Base-by-base conservation (phyloP, 768 basidiomycete species). In the Suillus spraguei region DNA sequence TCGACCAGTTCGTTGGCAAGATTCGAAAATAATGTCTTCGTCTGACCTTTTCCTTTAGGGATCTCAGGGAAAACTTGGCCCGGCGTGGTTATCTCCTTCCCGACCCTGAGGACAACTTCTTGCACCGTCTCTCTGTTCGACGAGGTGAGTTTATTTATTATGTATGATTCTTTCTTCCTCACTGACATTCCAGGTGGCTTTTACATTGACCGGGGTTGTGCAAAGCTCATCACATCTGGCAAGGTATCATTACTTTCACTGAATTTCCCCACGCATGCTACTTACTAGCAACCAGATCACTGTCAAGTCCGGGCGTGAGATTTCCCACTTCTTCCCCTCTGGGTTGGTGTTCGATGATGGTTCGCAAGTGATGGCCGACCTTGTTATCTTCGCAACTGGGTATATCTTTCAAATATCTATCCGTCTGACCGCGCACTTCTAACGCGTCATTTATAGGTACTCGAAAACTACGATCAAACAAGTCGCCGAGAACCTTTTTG, bases 171-270 rank as follows among this genome's bases (percentile, higher is more conserved):
- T 10, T 5, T 53, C 10, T 36, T 41, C 24, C 33, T 54, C 6
- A 60, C 17, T 7, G 24, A 17, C 3, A 47, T 11, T 32, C 22
- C 10, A 63, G 62, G 59, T 60, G 62, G 62, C 7, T 63, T 10
- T 5, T 63, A 63, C 17, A 63, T 63, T 10, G 62, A 63, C 33
- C 38, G 62, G 20, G 62, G 62, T 22, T 63, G 62, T 28, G 56
- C 32, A 44, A 36, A 63, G 32, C 62, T 63, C 22, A 63, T 63
- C 11, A 60, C 46, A 0, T 60, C 62, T 8, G 62, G 62, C 17
- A 63, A 63, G 62, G 59, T 36, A 13, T 49, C 11, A 28, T 49
- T 16, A 46, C 28, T 13, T 28, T 32, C 9, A n/a, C 41, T 36
- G 32, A 22, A 22, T 46, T 44, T 7, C 13, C 28, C 9, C 6